Evolutionary conservation across 2,329 filamentous ascomycete genomes (phyloP).

Genomic region (Curvularia eragrostidis): DNA sequence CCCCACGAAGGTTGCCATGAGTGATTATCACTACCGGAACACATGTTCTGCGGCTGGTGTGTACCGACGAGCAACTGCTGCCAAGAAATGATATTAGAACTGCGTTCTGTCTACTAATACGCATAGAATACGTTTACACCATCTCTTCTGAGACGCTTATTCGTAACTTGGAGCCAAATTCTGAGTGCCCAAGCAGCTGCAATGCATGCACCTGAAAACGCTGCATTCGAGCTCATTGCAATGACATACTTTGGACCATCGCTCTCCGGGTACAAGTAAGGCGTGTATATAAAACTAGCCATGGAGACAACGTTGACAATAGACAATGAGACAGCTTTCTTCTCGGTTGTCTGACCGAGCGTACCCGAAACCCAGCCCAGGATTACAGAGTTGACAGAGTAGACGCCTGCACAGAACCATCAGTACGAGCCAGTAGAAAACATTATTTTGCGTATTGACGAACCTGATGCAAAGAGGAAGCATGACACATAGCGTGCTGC

Average conservation of each 20-base stretch:
- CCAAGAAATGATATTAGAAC: too few species aligned
- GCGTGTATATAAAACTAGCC: constrained; percentile 47
- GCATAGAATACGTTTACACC: constrained; percentile 2
- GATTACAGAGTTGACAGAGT: constrained; percentile 39
- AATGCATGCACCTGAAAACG: constrained; percentile 25
- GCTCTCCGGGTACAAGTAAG: constrained; percentile 47
- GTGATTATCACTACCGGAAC: too few species aligned
- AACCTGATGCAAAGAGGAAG: constrained; percentile 13
- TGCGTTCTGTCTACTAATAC: neutral
- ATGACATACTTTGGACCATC: constrained; percentile 33
- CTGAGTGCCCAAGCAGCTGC: constrained; percentile 24
- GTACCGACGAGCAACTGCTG: too few species aligned
- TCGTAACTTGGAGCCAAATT: constrained; percentile 20
- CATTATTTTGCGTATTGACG: neutral
- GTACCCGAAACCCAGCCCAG: constrained; percentile 54
- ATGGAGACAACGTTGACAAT: constrained; percentile 54
- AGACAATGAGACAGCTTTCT: constrained; percentile 52
- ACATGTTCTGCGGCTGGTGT: too few species aligned
- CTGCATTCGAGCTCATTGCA: constrained; percentile 32
- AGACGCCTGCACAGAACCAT: constrained; percentile 13
- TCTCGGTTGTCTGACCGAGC: constrained; percentile 53
- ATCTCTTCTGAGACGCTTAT: constrained; percentile 17
- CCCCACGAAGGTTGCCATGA: too few species aligned
- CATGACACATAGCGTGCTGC: constrained; percentile 12
- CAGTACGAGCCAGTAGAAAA: neutral